Evolutionary conservation across 1,284 basidiomycete genomes (phyloP).

Genomic region (Earliella scabrosa): DNA sequence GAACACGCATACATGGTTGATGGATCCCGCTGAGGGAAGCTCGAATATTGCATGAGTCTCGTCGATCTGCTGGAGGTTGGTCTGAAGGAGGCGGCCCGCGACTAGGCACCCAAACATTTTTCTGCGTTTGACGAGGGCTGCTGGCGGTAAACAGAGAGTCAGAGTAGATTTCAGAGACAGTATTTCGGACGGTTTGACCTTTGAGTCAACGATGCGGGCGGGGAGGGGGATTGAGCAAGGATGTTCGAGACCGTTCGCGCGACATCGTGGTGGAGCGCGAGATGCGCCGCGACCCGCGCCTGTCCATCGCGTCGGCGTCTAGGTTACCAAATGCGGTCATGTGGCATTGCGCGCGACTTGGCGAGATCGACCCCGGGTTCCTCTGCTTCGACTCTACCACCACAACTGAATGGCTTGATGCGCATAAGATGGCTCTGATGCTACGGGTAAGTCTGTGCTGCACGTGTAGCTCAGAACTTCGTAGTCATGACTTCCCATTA

Average conservation of each 20-base stretch:
- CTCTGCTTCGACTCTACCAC: background rate
- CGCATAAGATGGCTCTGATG: too few species aligned
- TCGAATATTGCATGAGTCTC: conserved; percentile 88
- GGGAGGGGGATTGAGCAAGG: background rate
- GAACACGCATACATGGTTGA: conserved; percentile 92
- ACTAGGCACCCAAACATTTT: conserved; percentile 78
- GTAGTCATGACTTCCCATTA: too few species aligned
- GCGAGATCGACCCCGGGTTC: background rate
- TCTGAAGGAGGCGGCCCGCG: conserved; percentile 77
- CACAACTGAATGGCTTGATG: too few species aligned
- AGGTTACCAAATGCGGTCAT: background rate
- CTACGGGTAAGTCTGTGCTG: too few species aligned
- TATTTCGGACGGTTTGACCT: background rate
- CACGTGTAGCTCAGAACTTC: too few species aligned
- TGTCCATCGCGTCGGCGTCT: conserved; percentile 2
- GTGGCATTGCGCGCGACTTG: background rate
- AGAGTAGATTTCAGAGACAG: background rate
- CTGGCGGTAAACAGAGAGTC: background rate
- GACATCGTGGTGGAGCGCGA: conserved; percentile 11
- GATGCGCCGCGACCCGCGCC: conserved; percentile 7
- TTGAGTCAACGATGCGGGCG: background rate
- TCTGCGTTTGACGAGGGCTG: background rate
- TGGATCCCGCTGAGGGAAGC: conserved; percentile 73
- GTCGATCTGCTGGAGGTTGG: conserved; percentile 77
- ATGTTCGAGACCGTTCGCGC: conserved; percentile 22